These are phyloP conservation scores for Litsea cubeba DNA, from an alignment of 164 flowering plant species.

Conservation along the genomic window DNA sequence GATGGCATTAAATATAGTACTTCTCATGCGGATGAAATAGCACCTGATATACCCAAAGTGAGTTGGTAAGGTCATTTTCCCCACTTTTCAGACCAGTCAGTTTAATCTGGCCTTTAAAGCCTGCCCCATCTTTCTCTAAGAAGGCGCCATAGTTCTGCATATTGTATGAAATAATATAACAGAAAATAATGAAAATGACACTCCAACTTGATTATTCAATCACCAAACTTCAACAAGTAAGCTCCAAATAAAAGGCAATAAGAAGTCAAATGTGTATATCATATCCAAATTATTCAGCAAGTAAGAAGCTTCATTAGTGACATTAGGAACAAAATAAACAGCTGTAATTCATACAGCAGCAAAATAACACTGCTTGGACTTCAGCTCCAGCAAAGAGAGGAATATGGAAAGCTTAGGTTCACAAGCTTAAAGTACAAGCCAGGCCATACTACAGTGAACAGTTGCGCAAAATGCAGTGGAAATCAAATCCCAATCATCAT, in stretches of 20 bases:
- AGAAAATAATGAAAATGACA: not conserved
- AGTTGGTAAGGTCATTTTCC: slow-evolving; percentile 55
- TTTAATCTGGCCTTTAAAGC: slow-evolving; percentile 63
- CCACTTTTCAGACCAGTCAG: slow-evolving; percentile 61
- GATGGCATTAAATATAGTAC: not conserved
- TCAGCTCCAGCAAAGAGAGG: not conserved
- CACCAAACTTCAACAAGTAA: not conserved
- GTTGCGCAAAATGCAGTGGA: no score
- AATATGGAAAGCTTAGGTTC: not conserved
- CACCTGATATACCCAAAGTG: slow-evolving; percentile 85
- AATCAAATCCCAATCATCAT: no score
- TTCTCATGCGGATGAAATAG: not conserved
- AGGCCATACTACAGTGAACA: no score
- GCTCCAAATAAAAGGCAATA: not conserved
- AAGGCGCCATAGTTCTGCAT: slow-evolving; percentile 87
- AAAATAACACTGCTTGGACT: not conserved
- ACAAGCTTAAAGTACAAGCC: not conserved
- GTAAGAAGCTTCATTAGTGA: no score
- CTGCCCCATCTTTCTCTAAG: slow-evolving; percentile 91
- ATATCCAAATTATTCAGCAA: not conserved
- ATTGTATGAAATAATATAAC: slow-evolving; percentile 13
- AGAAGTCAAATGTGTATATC: not conserved
- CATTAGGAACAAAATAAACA: not conserved
- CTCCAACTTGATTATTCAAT: not conserved
- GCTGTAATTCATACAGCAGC: not conserved